These are phyloP conservation scores for Xerocomellus amylosporus DNA, from an alignment of 768 basidiomycete genomes.

Conservation along the genomic window DNA sequence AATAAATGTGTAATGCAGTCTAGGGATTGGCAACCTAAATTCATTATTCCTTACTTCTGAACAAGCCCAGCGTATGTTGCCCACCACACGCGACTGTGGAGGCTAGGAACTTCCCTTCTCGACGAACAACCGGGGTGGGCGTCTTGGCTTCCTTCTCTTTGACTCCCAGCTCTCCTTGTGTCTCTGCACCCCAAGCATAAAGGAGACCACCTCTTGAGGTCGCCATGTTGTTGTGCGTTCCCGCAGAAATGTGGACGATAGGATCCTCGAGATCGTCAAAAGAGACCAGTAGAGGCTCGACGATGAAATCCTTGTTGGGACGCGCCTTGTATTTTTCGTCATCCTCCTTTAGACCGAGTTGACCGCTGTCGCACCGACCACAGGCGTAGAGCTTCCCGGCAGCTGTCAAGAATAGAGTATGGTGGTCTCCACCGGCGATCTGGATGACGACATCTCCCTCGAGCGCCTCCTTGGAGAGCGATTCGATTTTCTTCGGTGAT, in stretches of 20 bases:
- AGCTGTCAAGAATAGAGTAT: slow-evolving; percentile 84
- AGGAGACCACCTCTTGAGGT: slow-evolving; percentile 64
- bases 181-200: slow-evolving; percentile 78
- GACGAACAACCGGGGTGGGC: slow-evolving; percentile 66
- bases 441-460: slow-evolving; percentile 61
- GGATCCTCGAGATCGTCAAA: slow-evolving; percentile 67
- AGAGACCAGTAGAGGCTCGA: slow-evolving; percentile 60
- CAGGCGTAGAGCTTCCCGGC: slow-evolving; percentile 83
- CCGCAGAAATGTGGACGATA: slow-evolving; percentile 63
- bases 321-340: slow-evolving; percentile 63
- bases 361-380: slow-evolving; percentile 80
- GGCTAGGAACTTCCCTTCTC: slow-evolving; percentile 61
- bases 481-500: slow-evolving; percentile 60
- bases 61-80: slow-evolving; percentile 52
- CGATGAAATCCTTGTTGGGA: slow-evolving; percentile 54
- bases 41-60: slow-evolving; percentile 54
- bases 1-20: slow-evolving; percentile 17
- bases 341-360: slow-evolving; percentile 72
- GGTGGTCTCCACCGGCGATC: slow-evolving; percentile 83
- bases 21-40: not conserved
- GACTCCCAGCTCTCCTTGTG: slow-evolving; percentile 66
- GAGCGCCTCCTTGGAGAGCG: slow-evolving; percentile 60
- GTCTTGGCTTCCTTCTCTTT: slow-evolving; percentile 53
- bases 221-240: slow-evolving; percentile 70
- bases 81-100: slow-evolving; percentile 64